Percentiles rank a stretch among this genome's conserved stretches.
Evolutionary conservation across 2,329 filamentous ascomycete genomes (phyloP).

Genomic region (Xylaria sp.): DNA sequence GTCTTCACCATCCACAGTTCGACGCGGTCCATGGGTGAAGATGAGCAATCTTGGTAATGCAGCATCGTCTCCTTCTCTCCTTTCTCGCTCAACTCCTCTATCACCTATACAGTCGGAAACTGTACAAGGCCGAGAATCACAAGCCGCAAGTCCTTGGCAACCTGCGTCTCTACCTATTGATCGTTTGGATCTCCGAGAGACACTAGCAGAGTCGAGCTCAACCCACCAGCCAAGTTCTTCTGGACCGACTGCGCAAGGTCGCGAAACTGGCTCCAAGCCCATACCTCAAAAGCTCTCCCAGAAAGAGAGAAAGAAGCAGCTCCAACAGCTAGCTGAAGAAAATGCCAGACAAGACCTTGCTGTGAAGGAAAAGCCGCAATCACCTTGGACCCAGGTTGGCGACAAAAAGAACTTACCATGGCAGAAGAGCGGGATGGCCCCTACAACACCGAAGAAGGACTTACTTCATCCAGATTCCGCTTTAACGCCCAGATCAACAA

Average conservation of each 20-base stretch:
- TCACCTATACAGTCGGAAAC: constrained; percentile 10
- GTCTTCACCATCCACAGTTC: constrained; percentile 32
- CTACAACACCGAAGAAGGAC: constrained; percentile 48
- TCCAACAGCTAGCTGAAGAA: constrained; percentile 58
- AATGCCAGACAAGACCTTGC: constrained; percentile 36
- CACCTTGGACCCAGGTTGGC: constrained; percentile 42
- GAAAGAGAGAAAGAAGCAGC: constrained; percentile 82
- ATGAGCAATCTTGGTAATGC: constrained; percentile 3
- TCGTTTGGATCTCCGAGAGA: constrained; percentile 70
- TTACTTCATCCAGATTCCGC: constrained; percentile 36
- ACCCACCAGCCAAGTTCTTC: constrained; percentile 49
- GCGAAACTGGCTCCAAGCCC: constrained; percentile 35
- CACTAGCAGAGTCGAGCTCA: constrained; percentile 59
- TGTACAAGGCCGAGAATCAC: constrained; percentile 16
- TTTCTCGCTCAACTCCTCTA: constrained; percentile 5
- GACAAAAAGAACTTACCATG: constrained; percentile 54
- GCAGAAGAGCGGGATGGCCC: constrained; percentile 51
- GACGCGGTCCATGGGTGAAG: constrained; percentile 37
- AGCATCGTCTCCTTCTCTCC: constrained; percentile 15
- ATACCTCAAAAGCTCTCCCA: constrained; percentile 68
- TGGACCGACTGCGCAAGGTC: constrained; percentile 48
- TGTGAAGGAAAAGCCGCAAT: constrained; percentile 31
- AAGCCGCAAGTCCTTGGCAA: constrained; percentile 44
- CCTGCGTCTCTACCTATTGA: constrained; percentile 47
- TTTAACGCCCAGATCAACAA: constrained; percentile 29